Percentiles rank a stretch among this genome's conserved stretches.
Conservation (phyloP, 1,139 yeast genomes). For the Schizosaccharomyces versatilis region DNA sequence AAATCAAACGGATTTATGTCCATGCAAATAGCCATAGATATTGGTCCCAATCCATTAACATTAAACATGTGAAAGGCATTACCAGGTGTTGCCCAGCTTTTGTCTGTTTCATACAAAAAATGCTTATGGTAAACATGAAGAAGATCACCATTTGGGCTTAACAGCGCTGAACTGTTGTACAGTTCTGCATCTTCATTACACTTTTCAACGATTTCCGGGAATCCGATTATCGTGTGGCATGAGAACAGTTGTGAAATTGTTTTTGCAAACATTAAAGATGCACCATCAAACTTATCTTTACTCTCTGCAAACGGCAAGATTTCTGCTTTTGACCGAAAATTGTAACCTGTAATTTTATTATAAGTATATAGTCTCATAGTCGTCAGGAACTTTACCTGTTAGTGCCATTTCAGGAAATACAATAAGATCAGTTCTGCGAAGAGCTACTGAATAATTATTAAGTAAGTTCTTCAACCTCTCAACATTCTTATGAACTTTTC, state of each 20-base stretch:
- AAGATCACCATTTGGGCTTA: conserved; percentile 35
- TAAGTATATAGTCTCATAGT: background rate
- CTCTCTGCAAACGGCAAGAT: conserved; percentile 41
- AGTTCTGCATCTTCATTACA: conserved; percentile 8
- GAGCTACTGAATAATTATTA: background rate
- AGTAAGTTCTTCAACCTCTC: conserved; percentile 2
- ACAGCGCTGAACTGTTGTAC: conserved; percentile 54
- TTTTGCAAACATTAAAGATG: conserved; percentile 28
- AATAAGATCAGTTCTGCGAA: conserved; percentile 21
- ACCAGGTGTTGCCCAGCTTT: conserved; percentile 56
- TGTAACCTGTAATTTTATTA: conserved; percentile 32
- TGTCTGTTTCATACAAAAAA: conserved; percentile 60
- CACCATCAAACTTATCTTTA: conserved; percentile 18
- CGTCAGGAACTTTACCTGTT: conserved; percentile 19
- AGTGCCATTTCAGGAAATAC: conserved; percentile 69
- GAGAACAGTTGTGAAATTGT: conserved; percentile 28
- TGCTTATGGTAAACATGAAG: conserved; percentile 55
- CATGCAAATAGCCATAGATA: conserved; percentile 81
- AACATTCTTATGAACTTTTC: conserved; percentile 5
- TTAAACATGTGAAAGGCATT: conserved; percentile 20
- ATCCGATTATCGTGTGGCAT: conserved; percentile 62
- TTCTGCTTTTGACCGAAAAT: conserved; percentile 31
- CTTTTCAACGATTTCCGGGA: conserved; percentile 33
- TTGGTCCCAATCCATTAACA: conserved; percentile 7
- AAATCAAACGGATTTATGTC: conserved; percentile 76